Percentiles rank a stretch among this genome's conserved stretches.
These are phyloP conservation scores for Polyporus tsugae DNA, from an alignment of 1,284 basidiomycete genomes.

Conservation along the genomic window DNA sequence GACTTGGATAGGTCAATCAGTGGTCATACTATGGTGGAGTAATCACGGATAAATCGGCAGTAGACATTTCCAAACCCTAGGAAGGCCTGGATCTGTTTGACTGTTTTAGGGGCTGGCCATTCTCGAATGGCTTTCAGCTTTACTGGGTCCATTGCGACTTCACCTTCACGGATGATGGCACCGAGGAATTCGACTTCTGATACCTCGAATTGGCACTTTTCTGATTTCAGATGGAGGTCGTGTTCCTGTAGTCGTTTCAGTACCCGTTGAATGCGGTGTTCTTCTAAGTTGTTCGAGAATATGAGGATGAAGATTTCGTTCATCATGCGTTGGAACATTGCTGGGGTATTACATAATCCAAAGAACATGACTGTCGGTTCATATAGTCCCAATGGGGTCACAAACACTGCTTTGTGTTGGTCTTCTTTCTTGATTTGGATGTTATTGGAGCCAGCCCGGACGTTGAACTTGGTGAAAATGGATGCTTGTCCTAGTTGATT, in stretches of 20 bases:
- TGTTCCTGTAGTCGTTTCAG: background rate
- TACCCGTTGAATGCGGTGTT: background rate
- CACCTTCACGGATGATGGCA: slow-evolving; percentile 40
- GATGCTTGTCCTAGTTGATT: slow-evolving; percentile 10
- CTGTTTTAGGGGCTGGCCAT: slow-evolving; percentile 45
- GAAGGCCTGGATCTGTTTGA: slow-evolving; percentile 45
- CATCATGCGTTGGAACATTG: slow-evolving; percentile 18
- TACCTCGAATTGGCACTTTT: slow-evolving; percentile 38
- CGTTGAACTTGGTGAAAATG: slow-evolving; percentile 13
- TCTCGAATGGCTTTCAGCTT: slow-evolving; percentile 47
- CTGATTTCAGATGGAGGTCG: background rate
- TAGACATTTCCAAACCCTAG: slow-evolving; percentile 56
- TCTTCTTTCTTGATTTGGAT: slow-evolving; percentile 15
- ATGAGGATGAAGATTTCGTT: slow-evolving; percentile 15
- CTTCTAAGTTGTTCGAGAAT: background rate
- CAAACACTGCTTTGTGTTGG: slow-evolving; percentile 17
- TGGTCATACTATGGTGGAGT: slow-evolving; percentile 14
- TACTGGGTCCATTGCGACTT: slow-evolving; percentile 45
- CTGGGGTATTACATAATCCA: slow-evolving; percentile 8
- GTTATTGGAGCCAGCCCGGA: slow-evolving; percentile 17
- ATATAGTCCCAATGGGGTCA: slow-evolving; percentile 6
- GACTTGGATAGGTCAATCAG: slow-evolving; percentile 37
- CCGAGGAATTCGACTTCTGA: slow-evolving; percentile 48
- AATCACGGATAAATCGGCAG: slow-evolving; percentile 49
- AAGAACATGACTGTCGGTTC: slow-evolving; percentile 20